Evolutionary conservation across 2,329 filamentous ascomycete species (phyloP).

Genomic region (Trichoderma cornu-damae): DNA sequence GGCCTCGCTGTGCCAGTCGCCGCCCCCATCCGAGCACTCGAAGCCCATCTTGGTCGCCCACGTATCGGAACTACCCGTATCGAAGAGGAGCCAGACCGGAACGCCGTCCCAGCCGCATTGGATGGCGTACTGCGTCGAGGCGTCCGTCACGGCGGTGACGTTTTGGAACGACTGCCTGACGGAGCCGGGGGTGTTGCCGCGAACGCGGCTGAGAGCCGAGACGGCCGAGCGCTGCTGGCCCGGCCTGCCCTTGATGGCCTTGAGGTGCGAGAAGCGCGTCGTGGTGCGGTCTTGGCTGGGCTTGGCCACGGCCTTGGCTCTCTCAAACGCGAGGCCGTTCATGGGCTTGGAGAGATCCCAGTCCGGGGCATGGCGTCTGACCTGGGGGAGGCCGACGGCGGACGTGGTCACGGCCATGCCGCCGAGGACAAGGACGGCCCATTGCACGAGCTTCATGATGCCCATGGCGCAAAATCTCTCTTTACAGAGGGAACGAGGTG

Average conservation of each 20-base stretch:
- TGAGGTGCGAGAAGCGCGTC: constrained; percentile 32
- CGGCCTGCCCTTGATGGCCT: constrained; percentile 25
- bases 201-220: constrained; percentile 28
- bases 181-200: constrained; percentile 20
- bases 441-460: neutral
- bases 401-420: neutral
- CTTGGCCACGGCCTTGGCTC: constrained; percentile 27
- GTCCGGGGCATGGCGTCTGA: constrained; percentile 14
- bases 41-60: constrained; percentile 43
- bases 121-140: constrained; percentile 41
- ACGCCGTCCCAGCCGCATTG: constrained; percentile 38
- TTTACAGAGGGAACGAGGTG: neutral
- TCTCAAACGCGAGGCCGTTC: constrained; percentile 37
- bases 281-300: constrained; percentile 29
- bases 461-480: neutral
- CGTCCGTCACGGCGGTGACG: constrained; percentile 34
- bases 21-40: constrained; percentile 37
- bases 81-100: constrained; percentile 41
- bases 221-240: constrained; percentile 26
- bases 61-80: constrained; percentile 50
- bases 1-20: constrained; percentile 28
- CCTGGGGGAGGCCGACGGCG: neutral
- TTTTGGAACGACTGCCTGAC: constrained; percentile 33
- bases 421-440: constrained; percentile 17
- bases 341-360: constrained; percentile 35